A percentile compares a stretch with the other conserved stretches of the same genome.
Evolutionary conservation across 1,284 basidiomycete genomes (phyloP).

Genomic region (Sparassis latifolia): DNA sequence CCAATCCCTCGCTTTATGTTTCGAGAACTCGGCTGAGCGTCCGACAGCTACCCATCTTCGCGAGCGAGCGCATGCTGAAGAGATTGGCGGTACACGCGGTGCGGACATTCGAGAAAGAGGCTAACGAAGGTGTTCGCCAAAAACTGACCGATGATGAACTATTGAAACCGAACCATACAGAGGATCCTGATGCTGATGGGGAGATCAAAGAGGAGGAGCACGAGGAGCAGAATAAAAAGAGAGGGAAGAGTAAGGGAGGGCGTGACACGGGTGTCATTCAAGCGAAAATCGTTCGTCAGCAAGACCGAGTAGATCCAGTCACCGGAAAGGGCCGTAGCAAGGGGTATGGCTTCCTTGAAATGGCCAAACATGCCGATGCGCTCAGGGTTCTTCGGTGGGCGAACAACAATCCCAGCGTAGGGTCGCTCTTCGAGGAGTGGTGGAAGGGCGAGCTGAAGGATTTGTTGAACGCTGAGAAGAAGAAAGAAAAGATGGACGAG

Average conservation of each 20-base stretch:
- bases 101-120: constrained; percentile 77
- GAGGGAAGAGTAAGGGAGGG: constrained; percentile 30
- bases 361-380: constrained; percentile 83
- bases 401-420: constrained; percentile 79
- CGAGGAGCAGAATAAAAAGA: constrained; percentile 25
- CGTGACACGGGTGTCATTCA: constrained; percentile 71
- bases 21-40: constrained; percentile 92
- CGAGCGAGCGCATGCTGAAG: constrained; percentile 85
- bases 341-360: constrained; percentile 96
- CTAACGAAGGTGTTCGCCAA: constrained; percentile 55
- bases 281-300: constrained; percentile 84
- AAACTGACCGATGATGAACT: constrained; percentile 74
- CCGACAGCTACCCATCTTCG: constrained; percentile 88
- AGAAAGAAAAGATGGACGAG: constrained; percentile 42
- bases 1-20: constrained; percentile 91
- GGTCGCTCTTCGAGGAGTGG: constrained; percentile 68
- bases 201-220: constrained; percentile 23
- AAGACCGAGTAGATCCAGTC: constrained; percentile 81
- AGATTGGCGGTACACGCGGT: constrained; percentile 81
- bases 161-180: constrained; percentile 2
- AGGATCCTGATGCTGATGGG: constrained; percentile 26
- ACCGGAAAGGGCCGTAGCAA: constrained; percentile 84
- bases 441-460: constrained; percentile 79
- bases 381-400: constrained; percentile 90
- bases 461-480: constrained; percentile 56